A percentile compares a stretch with the other conserved stretches of the same genome.
Conservation (phyloP, 108 stramenopile genomes). For the Schizochytrium sp. region DNA sequence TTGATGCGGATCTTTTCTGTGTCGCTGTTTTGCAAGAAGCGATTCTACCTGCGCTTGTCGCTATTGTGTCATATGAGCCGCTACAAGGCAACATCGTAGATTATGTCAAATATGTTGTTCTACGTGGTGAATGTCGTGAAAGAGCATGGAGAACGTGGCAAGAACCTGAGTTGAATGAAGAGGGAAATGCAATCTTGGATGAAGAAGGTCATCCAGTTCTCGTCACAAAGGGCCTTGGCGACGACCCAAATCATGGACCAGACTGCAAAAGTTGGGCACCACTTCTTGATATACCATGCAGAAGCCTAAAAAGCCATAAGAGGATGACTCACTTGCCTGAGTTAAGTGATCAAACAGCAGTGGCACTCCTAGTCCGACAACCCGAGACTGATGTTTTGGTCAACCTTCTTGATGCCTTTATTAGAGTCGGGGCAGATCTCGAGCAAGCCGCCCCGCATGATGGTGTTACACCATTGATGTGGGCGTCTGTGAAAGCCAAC, state of each 20-base stretch:
- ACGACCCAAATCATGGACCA: slow-evolving; percentile 7
- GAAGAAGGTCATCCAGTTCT: not conserved
- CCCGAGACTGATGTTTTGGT: not conserved
- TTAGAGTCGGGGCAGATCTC: slow-evolving; percentile 26
- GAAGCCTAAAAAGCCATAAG: not conserved
- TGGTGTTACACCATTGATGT: slow-evolving; percentile 27
- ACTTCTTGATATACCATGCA: not conserved
- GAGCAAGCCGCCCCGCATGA: not conserved
- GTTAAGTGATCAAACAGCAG: not conserved
- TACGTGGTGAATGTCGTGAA: slow-evolving; percentile 19
- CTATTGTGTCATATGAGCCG: not conserved
- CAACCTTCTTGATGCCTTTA: not conserved
- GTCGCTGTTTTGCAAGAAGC: not conserved
- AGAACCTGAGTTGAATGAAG: not conserved
- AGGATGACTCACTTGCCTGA: not conserved
- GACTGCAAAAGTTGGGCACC: not conserved
- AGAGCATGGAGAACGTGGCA: slow-evolving; percentile 11
- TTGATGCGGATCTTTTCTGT: slow-evolving; percentile 35
- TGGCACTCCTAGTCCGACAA: not conserved
- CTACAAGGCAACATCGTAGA: not conserved
- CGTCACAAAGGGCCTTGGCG: not conserved
- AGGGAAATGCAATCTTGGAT: not conserved
- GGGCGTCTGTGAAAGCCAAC: not conserved
- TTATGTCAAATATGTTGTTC: not conserved
- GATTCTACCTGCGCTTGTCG: not conserved